A percentile compares a stretch with the other conserved stretches of the same genome.
Conservation (phyloP, 148 eudicot species). For the Diospyros lotus region DNA sequence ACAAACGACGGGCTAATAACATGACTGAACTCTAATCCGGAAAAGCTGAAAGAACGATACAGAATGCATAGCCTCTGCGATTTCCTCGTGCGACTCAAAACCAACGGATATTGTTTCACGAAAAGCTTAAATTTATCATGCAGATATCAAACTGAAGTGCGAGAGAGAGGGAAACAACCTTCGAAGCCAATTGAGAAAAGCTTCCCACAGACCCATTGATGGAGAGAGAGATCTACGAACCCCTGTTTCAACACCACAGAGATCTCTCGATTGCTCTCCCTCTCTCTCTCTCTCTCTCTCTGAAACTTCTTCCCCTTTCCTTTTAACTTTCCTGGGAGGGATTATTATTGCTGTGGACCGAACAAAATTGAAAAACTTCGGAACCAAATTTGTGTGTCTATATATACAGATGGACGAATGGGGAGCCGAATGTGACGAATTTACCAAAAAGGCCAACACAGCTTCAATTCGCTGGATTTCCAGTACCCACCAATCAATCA, state of each 20-base stretch:
- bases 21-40: background rate
- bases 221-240: conserved; percentile 28
- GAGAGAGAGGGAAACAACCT: conserved; percentile 28
- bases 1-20: background rate
- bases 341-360: too few relatives aligned
- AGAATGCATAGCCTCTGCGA: background rate
- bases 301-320: background rate
- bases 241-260: background rate
- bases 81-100: background rate
- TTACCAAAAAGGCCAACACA: too few relatives aligned
- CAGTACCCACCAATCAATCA: too few relatives aligned
- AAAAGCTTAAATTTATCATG: too few relatives aligned
- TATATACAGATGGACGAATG: too few relatives aligned
- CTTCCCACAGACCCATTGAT: conserved; percentile 62
- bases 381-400: too few relatives aligned
- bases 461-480: too few relatives aligned
- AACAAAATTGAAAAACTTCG: too few relatives aligned
- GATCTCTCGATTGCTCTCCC: conserved; percentile 7
- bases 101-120: background rate
- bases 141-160: background rate
- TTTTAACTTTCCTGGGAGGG: background rate
- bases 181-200: conserved; percentile 69
- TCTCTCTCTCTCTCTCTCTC: background rate
- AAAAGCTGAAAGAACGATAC: background rate
- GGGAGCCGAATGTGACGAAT: too few relatives aligned